These are phyloP conservation scores for Phialophora chinensis DNA, from an alignment of 2,329 filamentous ascomycete genomes.

Conservation along the genomic window DNA sequence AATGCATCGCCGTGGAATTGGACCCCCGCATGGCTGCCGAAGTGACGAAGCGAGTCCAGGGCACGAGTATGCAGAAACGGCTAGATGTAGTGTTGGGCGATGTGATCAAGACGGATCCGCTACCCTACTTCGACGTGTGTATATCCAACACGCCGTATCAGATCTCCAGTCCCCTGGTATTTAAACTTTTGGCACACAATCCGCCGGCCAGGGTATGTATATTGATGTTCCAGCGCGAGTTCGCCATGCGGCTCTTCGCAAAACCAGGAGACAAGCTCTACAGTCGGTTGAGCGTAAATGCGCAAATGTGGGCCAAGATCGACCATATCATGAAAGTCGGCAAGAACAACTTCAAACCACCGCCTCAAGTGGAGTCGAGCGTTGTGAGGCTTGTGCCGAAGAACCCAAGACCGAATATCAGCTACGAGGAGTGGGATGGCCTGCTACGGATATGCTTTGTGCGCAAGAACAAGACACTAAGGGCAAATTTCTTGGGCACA, in stretches of 20 bases:
- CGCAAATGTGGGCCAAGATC: conserved; percentile 85
- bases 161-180: conserved; percentile 90
- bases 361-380: conserved; percentile 87
- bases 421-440: conserved; percentile 95
- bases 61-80: conserved; percentile 80
- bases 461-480: conserved; percentile 87
- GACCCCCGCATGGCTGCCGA: conserved; percentile 97
- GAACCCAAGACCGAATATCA: conserved; percentile 81
- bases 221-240: conserved; percentile 97
- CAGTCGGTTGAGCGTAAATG: conserved; percentile 87
- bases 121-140: conserved; percentile 81
- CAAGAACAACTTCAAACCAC: conserved; percentile 94
- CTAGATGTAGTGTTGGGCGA: conserved; percentile 90
- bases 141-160: conserved; percentile 79
- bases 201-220: conserved; percentile 83
- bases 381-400: conserved; percentile 92
- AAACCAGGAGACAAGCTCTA: conserved; percentile 88
- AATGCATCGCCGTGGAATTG: conserved; percentile 84
- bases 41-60: conserved; percentile 90
- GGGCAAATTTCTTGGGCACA: conserved; percentile 79
- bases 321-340: conserved; percentile 86
- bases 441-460: conserved; percentile 81
- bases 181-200: conserved; percentile 81
- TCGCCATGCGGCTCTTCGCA: conserved; percentile 86
- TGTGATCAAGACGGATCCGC: conserved; percentile 80